Percentiles rank a stretch among this genome's conserved stretches.
phyloP scores from a whole-genome alignment of 2,329 filamentous ascomycete genomes.

The Grosmannia huntii region DNA sequence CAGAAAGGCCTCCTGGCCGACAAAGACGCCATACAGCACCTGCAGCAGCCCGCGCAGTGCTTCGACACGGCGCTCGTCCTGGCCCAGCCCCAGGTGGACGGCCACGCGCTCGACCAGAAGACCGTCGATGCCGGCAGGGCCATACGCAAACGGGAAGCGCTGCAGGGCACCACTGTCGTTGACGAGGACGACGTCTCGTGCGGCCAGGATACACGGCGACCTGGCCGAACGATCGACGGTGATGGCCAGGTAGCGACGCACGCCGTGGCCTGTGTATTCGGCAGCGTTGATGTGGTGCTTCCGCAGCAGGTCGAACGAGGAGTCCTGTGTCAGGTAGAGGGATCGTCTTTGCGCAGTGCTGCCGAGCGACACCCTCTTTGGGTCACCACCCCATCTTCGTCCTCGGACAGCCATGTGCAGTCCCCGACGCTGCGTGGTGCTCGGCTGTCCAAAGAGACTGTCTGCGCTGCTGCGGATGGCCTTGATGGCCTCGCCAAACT shows the following conservation, averaged over 20 bases:
- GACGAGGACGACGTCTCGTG: slow-evolving; percentile 21
- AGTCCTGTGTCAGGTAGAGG: slow-evolving; percentile 35
- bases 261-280: slow-evolving; percentile 20
- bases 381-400: background rate
- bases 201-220: slow-evolving; percentile 51
- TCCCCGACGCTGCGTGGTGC: slow-evolving; percentile 26
- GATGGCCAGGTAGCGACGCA: slow-evolving; percentile 44
- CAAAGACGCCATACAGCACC: slow-evolving; percentile 38
- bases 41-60: slow-evolving; percentile 36
- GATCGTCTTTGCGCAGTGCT: slow-evolving; percentile 28
- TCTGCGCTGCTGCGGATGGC: slow-evolving; percentile 10
- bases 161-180: slow-evolving; percentile 12
- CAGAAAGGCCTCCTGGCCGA: slow-evolving; percentile 30
- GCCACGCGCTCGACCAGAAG: slow-evolving; percentile 28
- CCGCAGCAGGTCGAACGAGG: slow-evolving; percentile 36
- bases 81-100: slow-evolving; percentile 39
- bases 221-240: slow-evolving; percentile 50
- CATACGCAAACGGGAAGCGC: slow-evolving; percentile 51
- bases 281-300: slow-evolving; percentile 32
- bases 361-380: background rate
- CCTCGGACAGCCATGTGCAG: slow-evolving; percentile 31
- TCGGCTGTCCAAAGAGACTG: slow-evolving; percentile 13
- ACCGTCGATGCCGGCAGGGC: slow-evolving; percentile 28
- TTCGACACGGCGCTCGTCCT: slow-evolving; percentile 23
- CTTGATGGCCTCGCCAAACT: slow-evolving; percentile 59